Evolutionary conservation across 192 early-diverging fungal genomes (phyloP).

Genomic region (Linnemannia schmuckeri): DNA sequence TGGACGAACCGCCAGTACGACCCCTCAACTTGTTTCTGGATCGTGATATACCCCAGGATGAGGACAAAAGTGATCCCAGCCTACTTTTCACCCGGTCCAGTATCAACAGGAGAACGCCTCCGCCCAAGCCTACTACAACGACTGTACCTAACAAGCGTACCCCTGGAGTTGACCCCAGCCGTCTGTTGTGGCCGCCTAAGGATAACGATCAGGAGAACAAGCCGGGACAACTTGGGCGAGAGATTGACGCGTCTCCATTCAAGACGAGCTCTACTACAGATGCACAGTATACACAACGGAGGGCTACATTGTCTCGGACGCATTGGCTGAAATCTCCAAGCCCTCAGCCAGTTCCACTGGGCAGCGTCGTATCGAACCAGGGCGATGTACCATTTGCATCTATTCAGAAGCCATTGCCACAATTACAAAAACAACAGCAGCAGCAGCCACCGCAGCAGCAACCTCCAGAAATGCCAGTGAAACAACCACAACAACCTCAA

Average conservation of each 20-base stretch:
- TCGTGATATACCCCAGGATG: slow-evolving; percentile 26
- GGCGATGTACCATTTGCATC: neutral
- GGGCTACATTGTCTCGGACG: neutral
- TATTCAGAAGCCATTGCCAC: neutral
- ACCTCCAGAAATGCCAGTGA: no score
- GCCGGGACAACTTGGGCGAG: neutral
- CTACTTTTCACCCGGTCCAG: neutral
- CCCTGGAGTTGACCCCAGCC: neutral
- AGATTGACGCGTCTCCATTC: neutral
- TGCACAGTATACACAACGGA: neutral
- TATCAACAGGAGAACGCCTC: neutral
- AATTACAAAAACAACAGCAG: neutral
- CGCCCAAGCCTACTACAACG: neutral
- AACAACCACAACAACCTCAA: neutral
- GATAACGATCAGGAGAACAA: neutral
- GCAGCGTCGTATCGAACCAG: neutral
- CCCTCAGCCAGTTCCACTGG: neutral
- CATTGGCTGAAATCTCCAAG: neutral
- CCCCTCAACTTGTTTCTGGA: slow-evolving; percentile 18
- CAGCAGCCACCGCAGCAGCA: neutral
- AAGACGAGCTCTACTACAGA: neutral
- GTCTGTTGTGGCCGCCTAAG: neutral
- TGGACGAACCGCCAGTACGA: neutral
- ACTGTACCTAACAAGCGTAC: neutral
- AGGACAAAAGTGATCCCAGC: slow-evolving; percentile 1